phyloP scores from a whole-genome alignment of 768 basidiomycete genomes.

The Hemileccinum rubropunctum region DNA sequence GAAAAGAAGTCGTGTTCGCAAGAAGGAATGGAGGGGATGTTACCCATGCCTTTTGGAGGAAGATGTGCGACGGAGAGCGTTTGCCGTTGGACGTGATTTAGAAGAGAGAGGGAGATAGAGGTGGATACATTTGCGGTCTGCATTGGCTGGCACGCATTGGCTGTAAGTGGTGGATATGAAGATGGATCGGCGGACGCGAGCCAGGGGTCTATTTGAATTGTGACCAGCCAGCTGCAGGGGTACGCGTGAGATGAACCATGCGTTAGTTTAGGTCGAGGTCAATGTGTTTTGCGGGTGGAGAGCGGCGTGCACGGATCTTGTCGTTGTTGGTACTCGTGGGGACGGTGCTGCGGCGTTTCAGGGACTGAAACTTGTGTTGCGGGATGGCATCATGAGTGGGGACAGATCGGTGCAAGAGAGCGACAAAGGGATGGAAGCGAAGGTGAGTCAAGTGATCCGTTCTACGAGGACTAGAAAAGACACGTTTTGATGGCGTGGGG shows the following conservation, averaged over 20 bases:
- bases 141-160: too few relatives aligned
- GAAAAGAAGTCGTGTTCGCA: too few relatives aligned
- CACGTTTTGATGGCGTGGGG: slow-evolving; percentile 29
- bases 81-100: slow-evolving; percentile 7
- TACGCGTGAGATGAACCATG: neutral
- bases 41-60: too few relatives aligned
- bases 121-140: slow-evolving; percentile 4
- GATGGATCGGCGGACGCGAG: neutral
- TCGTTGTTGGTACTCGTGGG: slow-evolving; percentile 14
- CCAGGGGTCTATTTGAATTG: neutral
- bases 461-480: too few relatives aligned
- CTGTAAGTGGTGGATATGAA: neutral
- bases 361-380: slow-evolving; percentile 9
- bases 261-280: neutral
- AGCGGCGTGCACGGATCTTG: slow-evolving; percentile 17
- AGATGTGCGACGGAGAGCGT: too few relatives aligned
- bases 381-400: slow-evolving; percentile 6
- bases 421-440: too few relatives aligned
- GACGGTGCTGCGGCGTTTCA: slow-evolving; percentile 27
- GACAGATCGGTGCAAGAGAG: too few relatives aligned
- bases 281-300: slow-evolving; percentile 19
- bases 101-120: neutral
- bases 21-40: too few relatives aligned
- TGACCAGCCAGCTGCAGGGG: too few relatives aligned
- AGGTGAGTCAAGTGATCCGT: too few relatives aligned